These are phyloP conservation scores for Aethionema arabicum DNA, from an alignment of 345 rosid species.

Conservation along the genomic window DNA sequence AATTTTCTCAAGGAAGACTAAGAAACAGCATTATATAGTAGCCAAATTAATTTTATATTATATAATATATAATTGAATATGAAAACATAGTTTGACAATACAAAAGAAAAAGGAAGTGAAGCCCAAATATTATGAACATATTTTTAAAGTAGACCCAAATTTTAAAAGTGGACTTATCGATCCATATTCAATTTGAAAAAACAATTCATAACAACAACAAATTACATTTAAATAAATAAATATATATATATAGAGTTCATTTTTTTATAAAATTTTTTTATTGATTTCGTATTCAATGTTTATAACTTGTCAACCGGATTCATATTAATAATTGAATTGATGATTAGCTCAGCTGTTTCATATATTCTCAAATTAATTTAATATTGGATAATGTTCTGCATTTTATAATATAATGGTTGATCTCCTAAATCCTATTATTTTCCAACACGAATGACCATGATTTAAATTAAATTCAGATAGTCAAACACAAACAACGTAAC, in stretches of 20 bases:
- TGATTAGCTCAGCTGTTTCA: not conserved
- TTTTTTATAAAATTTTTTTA: too few species aligned
- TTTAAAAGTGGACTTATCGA: not conserved
- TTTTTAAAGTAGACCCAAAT: not conserved
- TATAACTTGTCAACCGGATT: not conserved
- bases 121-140: constrained; percentile 9
- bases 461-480: not conserved
- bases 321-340: not conserved
- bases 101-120: not conserved
- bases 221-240: too few species aligned
- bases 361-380: not conserved
- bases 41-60: too few species aligned
- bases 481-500: too few species aligned
- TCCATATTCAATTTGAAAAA: not conserved
- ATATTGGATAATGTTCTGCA: not conserved
- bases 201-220: too few species aligned
- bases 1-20: too few species aligned
- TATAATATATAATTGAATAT: too few species aligned
- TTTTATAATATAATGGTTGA: not conserved
- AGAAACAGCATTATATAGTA: too few species aligned
- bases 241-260: too few species aligned
- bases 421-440: not conserved
- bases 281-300: too few species aligned
- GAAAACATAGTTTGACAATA: not conserved
- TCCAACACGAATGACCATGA: not conserved